phyloP scores from a whole-genome alignment of 331 rosid genomes.

The Malus hybrid region DNA sequence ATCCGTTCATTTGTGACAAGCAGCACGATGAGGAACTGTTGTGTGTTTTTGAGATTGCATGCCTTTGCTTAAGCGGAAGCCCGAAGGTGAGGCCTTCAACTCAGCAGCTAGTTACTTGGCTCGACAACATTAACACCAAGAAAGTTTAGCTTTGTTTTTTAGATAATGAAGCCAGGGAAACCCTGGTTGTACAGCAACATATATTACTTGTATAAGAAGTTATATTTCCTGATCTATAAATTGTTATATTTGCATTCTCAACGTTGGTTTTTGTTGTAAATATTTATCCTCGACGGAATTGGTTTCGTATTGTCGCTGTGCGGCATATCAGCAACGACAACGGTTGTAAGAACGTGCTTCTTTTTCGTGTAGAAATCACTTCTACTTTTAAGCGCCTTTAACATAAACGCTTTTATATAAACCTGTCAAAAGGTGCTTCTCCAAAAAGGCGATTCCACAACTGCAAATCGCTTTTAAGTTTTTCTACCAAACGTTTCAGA shows the following conservation, averaged over 20 bases:
- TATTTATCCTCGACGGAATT: neutral
- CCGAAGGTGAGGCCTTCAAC: slow-evolving; percentile 40
- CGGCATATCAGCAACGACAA: neutral
- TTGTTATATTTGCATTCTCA: neutral
- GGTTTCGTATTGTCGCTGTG: no score
- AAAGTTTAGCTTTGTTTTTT: slow-evolving; percentile 1
- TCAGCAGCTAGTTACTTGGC: slow-evolving; percentile 39
- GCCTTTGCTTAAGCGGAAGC: slow-evolving; percentile 30
- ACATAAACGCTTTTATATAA: no score
- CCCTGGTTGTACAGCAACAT: slow-evolving; percentile 1
- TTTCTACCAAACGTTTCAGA: no score
- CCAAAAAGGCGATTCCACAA: no score
- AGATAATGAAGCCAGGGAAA: neutral
- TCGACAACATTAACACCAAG: slow-evolving; percentile 11
- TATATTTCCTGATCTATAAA: neutral
- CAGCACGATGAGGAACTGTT: slow-evolving; percentile 16
- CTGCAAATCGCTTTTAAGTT: no score
- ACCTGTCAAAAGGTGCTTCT: no score
- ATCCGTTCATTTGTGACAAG: slow-evolving; percentile 27
- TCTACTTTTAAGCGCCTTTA: no score
- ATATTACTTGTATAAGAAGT: neutral
- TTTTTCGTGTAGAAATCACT: no score
- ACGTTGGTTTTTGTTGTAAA: neutral
- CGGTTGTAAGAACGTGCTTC: neutral
- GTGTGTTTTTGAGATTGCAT: slow-evolving; percentile 27